Evolutionary conservation across 1,284 basidiomycete species (phyloP), one percentile per base, ranked within the genome.

Genomic region (Inonotus obliquus): DNA sequence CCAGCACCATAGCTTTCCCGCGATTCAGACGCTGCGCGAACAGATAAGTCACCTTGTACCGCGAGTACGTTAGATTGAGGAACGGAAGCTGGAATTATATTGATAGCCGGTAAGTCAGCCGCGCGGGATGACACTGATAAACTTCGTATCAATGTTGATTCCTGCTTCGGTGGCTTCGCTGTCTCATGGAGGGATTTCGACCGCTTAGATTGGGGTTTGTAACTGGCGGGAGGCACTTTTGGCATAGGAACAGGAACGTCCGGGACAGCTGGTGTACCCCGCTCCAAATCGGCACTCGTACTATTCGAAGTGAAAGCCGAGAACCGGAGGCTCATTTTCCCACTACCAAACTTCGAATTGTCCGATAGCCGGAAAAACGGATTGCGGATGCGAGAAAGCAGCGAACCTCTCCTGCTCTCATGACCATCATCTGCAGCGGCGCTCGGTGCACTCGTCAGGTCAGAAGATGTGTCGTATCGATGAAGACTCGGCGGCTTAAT

Each of bases 231-330:
- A 0, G 57, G 32, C 47, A 41, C 6, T 25, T n/a, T 45, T 14
- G 57, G 57, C 27, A 59, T 14, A 29, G 51, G 27, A 9, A 53
- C 25, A n/a, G 58, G 51, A 1, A 45, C 48, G 9, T 59, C 19
- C 17, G 57, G 48, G 7, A 59, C 35, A 9, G 38, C 39, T 21
- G 23, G 21, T 25, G 14, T 39, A n/a, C 35, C 57, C 4, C 49
- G 45, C 51, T 60, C 58, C 19, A 60, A 47, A 29, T 60, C 58
- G 13, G 49, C 23, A 13, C 37, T 49, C 48, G 49, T 23, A n/a
- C 58, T 60, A n/a, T 35, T 44, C n/a, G 58, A 47, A 19, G 57
- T 60, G 51, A 54, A 60, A 10, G 58, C 51, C 23, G 58, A 60
- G 23, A 60, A 60, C 2, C 51, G 49, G 4, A 51, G 38, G 23